Percentiles rank a stretch among this genome's conserved stretches.
Conservation (phyloP, 768 basidiomycete genomes). For the Zangia roseola region DNA sequence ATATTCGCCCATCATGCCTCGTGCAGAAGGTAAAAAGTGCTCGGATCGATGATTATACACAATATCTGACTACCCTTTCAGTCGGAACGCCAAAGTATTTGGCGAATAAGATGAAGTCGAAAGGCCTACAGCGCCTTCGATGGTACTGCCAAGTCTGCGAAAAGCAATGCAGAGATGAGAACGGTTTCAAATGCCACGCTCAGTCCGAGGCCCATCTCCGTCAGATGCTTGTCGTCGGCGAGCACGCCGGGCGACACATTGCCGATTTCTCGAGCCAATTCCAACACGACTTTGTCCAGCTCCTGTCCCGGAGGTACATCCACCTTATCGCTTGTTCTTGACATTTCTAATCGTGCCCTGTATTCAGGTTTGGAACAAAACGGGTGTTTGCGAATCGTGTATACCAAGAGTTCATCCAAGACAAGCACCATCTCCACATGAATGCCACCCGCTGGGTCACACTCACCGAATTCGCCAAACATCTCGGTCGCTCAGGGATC, state of each 20-base stretch:
- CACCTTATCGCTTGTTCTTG: background rate
- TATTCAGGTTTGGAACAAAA: slow-evolving; percentile 81
- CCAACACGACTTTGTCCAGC: slow-evolving; percentile 86
- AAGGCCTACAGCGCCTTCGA: slow-evolving; percentile 90
- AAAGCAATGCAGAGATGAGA: slow-evolving; percentile 98
- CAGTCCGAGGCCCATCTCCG: slow-evolving; percentile 87
- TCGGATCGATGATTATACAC: background rate
- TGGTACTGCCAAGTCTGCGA: slow-evolving; percentile 99
- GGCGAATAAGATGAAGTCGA: slow-evolving; percentile 97
- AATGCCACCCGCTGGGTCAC: slow-evolving; percentile 98
- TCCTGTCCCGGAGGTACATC: slow-evolving; percentile 79
- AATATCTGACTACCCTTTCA: slow-evolving; percentile 25
- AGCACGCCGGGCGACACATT: slow-evolving; percentile 90
- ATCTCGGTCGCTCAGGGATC: slow-evolving; percentile 81
- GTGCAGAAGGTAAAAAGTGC: slow-evolving; percentile 72
- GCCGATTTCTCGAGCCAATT: slow-evolving; percentile 86
- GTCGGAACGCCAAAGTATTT: slow-evolving; percentile 88
- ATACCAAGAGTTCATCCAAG: slow-evolving; percentile 96
- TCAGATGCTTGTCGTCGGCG: slow-evolving; percentile 97
- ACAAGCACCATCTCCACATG: slow-evolving; percentile 96
- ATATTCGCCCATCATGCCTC: slow-evolving; percentile 67
- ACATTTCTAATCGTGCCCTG: background rate
- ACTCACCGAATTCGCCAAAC: slow-evolving; percentile 91
- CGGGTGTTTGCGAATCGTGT: slow-evolving; percentile 93
- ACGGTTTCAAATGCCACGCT: slow-evolving; percentile 96